Conservation (phyloP, 768 basidiomycete species). For the Podaxis mareebaensis region DNA sequence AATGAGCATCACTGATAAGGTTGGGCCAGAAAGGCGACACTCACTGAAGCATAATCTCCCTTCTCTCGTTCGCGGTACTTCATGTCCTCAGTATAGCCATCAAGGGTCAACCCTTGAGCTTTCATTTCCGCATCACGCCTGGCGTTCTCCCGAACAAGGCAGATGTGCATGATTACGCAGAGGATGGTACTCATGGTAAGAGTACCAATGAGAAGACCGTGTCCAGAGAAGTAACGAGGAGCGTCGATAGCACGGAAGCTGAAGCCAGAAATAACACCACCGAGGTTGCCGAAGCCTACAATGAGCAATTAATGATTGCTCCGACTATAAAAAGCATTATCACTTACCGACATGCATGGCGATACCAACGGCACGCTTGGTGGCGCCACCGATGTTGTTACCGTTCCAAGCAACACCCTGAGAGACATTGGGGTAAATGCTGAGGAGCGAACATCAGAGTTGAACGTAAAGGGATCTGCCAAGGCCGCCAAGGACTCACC, state of each 20-base stretch:
- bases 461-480: not conserved
- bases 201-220: slow-evolving; percentile 30
- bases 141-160: slow-evolving; percentile 28
- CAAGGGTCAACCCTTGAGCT: slow-evolving; percentile 26
- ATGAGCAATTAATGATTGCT: not conserved
- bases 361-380: slow-evolving; percentile 34
- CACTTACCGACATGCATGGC: slow-evolving; percentile 34
- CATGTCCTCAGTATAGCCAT: slow-evolving; percentile 31
- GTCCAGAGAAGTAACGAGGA: slow-evolving; percentile 32
- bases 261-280: slow-evolving; percentile 33
- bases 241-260: slow-evolving; percentile 28
- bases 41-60: slow-evolving; percentile 32
- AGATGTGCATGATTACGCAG: slow-evolving; percentile 28
- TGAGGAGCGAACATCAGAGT: slow-evolving; percentile 10
- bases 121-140: slow-evolving; percentile 27
- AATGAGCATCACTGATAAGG: not conserved
- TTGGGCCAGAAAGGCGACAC: slow-evolving; percentile 12
- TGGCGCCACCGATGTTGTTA: slow-evolving; percentile 34
- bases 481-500: slow-evolving; percentile 21
- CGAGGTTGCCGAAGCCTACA: slow-evolving; percentile 32
- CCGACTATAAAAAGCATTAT: not conserved
- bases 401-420: slow-evolving; percentile 35
- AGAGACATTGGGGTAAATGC: slow-evolving; percentile 33
- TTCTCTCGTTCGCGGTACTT: slow-evolving; percentile 28
- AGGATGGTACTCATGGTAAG: slow-evolving; percentile 29